A percentile compares a stretch with the other conserved stretches of the same genome.
phyloP scores from a whole-genome alignment of 345 rosid genomes.

The Hevea brasiliensis region DNA sequence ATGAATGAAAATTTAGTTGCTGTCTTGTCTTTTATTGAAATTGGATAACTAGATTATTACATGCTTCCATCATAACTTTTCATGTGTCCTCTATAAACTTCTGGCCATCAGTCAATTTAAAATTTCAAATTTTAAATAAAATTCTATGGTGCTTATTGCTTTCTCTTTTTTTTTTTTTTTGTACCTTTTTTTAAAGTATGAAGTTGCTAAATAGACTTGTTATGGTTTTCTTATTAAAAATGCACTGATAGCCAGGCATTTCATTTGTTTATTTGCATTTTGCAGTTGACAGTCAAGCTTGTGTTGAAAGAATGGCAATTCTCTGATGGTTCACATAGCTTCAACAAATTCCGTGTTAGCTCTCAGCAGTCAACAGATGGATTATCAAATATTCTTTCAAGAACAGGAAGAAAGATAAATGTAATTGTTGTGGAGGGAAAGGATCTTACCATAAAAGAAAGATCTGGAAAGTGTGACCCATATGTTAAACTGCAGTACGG shows the following conservation, averaged over 20 bases:
- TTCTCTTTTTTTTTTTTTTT: too few species aligned
- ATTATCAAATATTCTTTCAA: conserved; percentile 52
- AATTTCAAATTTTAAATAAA: background rate
- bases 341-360: conserved; percentile 40
- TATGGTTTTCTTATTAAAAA: background rate
- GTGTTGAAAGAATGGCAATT: conserved; percentile 95
- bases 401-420: conserved; percentile 73
- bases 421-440: conserved; percentile 63
- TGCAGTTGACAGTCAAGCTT: conserved; percentile 75
- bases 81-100: background rate
- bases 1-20: background rate
- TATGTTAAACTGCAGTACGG: conserved; percentile 88
- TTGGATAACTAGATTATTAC: background rate
- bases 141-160: background rate
- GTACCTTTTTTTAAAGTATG: background rate
- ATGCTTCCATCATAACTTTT: background rate
- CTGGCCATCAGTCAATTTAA: conserved; percentile 5
- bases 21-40: background rate
- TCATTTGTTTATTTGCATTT: conserved; percentile 13
- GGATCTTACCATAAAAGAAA: conserved; percentile 61
- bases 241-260: background rate
- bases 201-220: background rate
- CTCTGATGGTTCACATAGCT: conserved; percentile 82
- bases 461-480: conserved; percentile 67
- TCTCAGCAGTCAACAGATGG: conserved; percentile 50